Evolutionary conservation across 1,139 yeast genomes (phyloP), one percentile per base, ranked within the genome.

Genomic region (Kodamaea plutei): DNA sequence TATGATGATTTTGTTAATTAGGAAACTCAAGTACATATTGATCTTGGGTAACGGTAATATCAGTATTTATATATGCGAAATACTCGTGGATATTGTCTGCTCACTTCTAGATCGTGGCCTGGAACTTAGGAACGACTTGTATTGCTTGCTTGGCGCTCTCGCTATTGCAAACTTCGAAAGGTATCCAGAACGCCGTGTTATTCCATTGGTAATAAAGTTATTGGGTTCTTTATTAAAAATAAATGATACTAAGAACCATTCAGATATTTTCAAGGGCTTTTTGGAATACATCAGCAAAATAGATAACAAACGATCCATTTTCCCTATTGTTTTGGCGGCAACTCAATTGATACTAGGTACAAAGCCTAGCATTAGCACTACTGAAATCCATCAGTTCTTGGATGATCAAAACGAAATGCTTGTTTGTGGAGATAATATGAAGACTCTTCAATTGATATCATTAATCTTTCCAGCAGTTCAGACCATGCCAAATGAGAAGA

Each of bases 21-120:
- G 78, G 37, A 62, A 54, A 34, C 36, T 76, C 9, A 69, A 69
- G 31, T 40, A 67, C 2, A 40, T 73, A 1, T 37, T 69, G 6
- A 30, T 56, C 5, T 29, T 66, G 7, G 61, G 68, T 5, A 41
- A 44, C 2, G 20, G 33, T 0, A 33, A 36, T 0, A 32, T 52
- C 3, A 35, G 45, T 29, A 29, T 36, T 15, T 41, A 46, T 1
- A 31, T 66, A 0, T 23, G 51, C 2, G 35, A 39, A 2, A 40
- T 61, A 1, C 13, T 65, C 1, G 40, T 60, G 3, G 30, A 39
- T 1, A 38, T 43, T 9, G 34, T 65, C 9, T 34, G 51, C 6
- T 47, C 49, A 1, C 44, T 53, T 20, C 27, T 65, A 1, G 4
- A 26, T 2, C 8, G 6, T 9, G 40, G 44, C 10, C 10, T 24